Percentiles rank a stretch among this genome's conserved stretches.
Evolutionary conservation across 306 rosid species (phyloP).

Genomic region (Castanospermum australe): DNA sequence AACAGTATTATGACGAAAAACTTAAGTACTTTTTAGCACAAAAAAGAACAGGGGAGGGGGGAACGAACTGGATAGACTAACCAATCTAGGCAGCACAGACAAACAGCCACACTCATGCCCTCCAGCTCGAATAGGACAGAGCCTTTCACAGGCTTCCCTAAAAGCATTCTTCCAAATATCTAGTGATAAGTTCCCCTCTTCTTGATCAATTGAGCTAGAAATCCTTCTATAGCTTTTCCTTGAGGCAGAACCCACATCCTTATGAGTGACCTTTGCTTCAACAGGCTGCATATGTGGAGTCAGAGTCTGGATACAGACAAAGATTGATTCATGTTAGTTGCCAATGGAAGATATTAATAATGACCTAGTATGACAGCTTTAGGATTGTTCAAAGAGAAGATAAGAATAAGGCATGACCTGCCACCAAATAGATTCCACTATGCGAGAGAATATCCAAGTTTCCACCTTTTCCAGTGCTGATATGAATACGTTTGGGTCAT

Average conservation of each 20-base stretch:
- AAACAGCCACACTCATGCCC: conserved; percentile 98
- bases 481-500: conserved; percentile 53
- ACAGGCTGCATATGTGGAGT: conserved; percentile 88
- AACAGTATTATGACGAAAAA: background rate
- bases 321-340: conserved; percentile 27
- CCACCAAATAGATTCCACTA: conserved; percentile 98
- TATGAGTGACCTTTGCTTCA: conserved; percentile 42
- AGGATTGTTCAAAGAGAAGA: background rate
- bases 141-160: conserved; percentile 79
- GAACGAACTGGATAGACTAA: conserved; percentile 35
- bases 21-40: background rate
- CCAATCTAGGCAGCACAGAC: conserved; percentile 84
- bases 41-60: background rate
- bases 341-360: conserved; percentile 3
- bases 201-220: conserved; percentile 61
- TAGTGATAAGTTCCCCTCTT: conserved; percentile 64
- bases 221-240: conserved; percentile 43
- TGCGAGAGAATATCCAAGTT: conserved; percentile 92
- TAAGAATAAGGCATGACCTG: conserved; percentile 54
- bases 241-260: conserved; percentile 38
- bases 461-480: conserved; percentile 83
- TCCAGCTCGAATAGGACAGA: conserved; percentile 92
- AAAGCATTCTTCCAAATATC: conserved; percentile 94
- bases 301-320: conserved; percentile 62
- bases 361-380: background rate